Base-by-base conservation (phyloP, 805 yeast genomes). In the Starmerella bombicola region DNA sequence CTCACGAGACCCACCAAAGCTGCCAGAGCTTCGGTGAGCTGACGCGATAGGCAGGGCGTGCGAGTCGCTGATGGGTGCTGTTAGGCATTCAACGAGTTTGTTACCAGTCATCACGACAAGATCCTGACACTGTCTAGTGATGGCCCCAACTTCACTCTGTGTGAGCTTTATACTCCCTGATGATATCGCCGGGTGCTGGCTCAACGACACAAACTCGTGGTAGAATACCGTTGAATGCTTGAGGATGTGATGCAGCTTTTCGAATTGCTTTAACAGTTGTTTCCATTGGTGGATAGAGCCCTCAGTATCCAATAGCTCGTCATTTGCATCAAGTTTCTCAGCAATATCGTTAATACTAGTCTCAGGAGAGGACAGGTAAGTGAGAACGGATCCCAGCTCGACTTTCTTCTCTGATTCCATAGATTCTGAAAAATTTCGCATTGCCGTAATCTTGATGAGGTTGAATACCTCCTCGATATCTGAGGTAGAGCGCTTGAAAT, bases 401-500 rank as follows among this genome's bases (percentile, higher is more conserved):
- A 43, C 36, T 16, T 30, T 24, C 25, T 39, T 42, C 17, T 31
- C 42, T 2, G 35, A 10, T 17, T 38, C 44, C 5, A 33, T 12
- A 4, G 46, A 22, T 8, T 43, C 45, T 10, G 38, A 33, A 5
- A 26, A 33, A 29, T 45, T 41, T 3, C 48, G 42, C 16, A 16
- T 12, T 13, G 42, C 35, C 24, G 39, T 35, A 3, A 40, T 24
- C 7, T 13, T n/a, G 16, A 45, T 32, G 24, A 17, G 25, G 21
- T 38, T 33, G 40, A 45, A 42, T 16, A 30, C 17, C 2, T 30
- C 46, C 40, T 47, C 12, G 48, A 53, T 19, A 39, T 53, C 42
- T 45, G 49, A 47, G 6, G 59, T 55, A 43, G 74, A 64, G 16
- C 55, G 55, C 19, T 62, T 60, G 34, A 67, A 65, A 51, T 70